Evolutionary conservation across 495 filamentous ascomycete species (phyloP).

Genomic region (Aspergillus saccharolyticus): DNA sequence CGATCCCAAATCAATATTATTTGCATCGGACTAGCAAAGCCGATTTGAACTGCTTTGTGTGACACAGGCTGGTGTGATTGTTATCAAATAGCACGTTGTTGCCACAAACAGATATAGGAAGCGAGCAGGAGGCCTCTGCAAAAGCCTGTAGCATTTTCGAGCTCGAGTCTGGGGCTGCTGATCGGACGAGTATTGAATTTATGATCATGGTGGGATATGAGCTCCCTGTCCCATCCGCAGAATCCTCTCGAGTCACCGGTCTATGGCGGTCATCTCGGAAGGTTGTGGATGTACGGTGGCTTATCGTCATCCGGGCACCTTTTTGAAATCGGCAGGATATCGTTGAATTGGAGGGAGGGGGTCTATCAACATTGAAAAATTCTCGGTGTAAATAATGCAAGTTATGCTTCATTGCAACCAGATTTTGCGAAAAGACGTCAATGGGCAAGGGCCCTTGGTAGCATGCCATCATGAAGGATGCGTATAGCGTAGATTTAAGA

Average conservation of each 20-base stretch:
- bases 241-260: not conserved
- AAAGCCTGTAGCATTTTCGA: no score
- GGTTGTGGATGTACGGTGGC: not conserved
- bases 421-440: not conserved
- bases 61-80: not conserved
- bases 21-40: not conserved
- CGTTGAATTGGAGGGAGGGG: not conserved
- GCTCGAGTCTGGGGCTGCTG: not conserved
- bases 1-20: not conserved
- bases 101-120: not conserved
- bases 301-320: not conserved
- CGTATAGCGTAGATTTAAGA: not conserved
- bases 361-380: not conserved
- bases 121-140: not conserved
- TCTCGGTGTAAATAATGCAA: not conserved
- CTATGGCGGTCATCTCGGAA: no score
- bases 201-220: not conserved
- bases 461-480: not conserved
- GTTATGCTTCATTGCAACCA: not conserved
- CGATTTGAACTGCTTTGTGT: not conserved
- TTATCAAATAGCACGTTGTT: not conserved
- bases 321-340: not conserved
- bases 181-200: not conserved
- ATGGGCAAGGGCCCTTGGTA: not conserved
- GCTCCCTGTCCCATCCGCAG: not conserved